Evolutionary conservation across 768 basidiomycete species (phyloP).

Genomic region (Daedaleopsis sinensis): DNA sequence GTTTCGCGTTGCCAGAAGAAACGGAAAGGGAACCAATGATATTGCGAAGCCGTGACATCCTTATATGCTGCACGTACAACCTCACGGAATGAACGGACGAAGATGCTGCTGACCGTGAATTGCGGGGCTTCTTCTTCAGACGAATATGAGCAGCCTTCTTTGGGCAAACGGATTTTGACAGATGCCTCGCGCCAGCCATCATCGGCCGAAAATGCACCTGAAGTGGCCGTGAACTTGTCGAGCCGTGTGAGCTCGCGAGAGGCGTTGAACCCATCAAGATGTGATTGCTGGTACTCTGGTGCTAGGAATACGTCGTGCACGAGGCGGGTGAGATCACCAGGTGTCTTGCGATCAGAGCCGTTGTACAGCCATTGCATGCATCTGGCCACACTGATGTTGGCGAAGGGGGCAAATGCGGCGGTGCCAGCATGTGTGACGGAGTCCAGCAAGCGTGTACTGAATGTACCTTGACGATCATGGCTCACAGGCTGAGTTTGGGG

Average conservation of each 20-base stretch:
- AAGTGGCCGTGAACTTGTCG: constrained; percentile 5
- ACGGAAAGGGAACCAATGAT: constrained; percentile 11
- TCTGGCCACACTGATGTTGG: constrained; percentile 23
- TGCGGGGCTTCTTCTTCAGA: constrained; percentile 33
- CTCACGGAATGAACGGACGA: constrained; percentile 26
- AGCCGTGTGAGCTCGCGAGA: constrained; percentile 4
- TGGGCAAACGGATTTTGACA: constrained; percentile 30
- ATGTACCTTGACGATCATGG: background rate
- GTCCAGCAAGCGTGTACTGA: background rate
- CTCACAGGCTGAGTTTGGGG: background rate
- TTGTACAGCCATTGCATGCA: constrained; percentile 36
- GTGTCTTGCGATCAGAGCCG: constrained; percentile 31
- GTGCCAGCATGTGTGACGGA: background rate
- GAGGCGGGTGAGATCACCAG: constrained; percentile 28
- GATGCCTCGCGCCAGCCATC: constrained; percentile 22
- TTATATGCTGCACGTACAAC: constrained; percentile 4
- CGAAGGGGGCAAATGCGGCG: constrained; percentile 12
- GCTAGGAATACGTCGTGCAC: constrained; percentile 22
- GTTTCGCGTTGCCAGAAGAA: background rate
- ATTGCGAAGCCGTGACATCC: background rate
- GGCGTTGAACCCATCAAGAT: background rate
- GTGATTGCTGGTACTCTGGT: background rate
- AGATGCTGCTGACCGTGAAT: constrained; percentile 33
- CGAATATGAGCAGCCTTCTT: background rate
- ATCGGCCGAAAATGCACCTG: constrained; percentile 11